Conservation (phyloP, 352 stramenopile species). For the Phytophthora tubulina region DNA sequence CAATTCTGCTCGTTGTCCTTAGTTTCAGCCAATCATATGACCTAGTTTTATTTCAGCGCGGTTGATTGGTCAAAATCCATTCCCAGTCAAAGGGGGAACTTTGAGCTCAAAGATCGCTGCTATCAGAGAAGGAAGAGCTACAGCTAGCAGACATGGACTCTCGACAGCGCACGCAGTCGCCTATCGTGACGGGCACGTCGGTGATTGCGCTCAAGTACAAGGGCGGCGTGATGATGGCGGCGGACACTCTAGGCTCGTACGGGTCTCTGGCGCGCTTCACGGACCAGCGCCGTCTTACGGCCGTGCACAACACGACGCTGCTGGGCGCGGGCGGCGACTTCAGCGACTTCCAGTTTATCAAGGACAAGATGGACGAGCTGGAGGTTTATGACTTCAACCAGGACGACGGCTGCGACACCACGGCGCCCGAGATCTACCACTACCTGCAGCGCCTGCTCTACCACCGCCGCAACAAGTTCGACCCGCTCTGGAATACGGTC, state of each 20-base stretch:
- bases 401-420: slow-evolving; percentile 95
- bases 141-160: slow-evolving; percentile 56
- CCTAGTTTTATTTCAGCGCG: not conserved
- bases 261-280: slow-evolving; percentile 98
- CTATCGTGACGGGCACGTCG: slow-evolving; percentile 98
- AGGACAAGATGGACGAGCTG: slow-evolving; percentile 95
- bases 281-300: slow-evolving; percentile 88
- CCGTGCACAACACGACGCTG: slow-evolving; percentile 93
- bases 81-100: slow-evolving; percentile 14
- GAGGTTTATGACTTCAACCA: slow-evolving; percentile 96
- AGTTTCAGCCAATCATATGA: slow-evolving; percentile 1
- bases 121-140: slow-evolving; percentile 21
- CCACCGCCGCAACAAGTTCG: slow-evolving; percentile 98
- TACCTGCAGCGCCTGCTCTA: slow-evolving; percentile 99
- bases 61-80: slow-evolving; percentile 24
- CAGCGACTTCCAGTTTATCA: slow-evolving; percentile 97
- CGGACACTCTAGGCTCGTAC: slow-evolving; percentile 98
- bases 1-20: not conserved
- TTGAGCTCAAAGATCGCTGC: slow-evolving; percentile 44
- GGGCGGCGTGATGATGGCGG: slow-evolving; percentile 97
- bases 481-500: slow-evolving; percentile 99
- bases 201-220: slow-evolving; percentile 97
- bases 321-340: slow-evolving; percentile 97
- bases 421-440: slow-evolving; percentile 95
- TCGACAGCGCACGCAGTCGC: slow-evolving; percentile 89